Conservation (phyloP, 1,284 basidiomycete species). For the Cerrena zonata region DNA sequence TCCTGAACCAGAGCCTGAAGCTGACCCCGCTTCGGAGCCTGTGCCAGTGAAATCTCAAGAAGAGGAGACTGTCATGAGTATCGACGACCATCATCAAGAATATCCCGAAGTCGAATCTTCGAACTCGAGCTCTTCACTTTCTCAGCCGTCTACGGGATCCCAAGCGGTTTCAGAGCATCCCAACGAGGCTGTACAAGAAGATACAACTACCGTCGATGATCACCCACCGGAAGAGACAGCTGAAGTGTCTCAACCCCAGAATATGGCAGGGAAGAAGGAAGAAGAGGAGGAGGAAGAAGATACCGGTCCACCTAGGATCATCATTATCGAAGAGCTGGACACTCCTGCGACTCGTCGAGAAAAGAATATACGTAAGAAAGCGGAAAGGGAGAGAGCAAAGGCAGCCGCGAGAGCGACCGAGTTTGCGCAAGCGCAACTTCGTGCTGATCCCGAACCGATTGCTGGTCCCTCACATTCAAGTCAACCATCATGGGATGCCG, state of each 20-base stretch:
- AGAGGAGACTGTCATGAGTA: too few relatives aligned
- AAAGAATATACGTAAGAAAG: slow-evolving; percentile 45
- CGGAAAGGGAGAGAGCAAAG: slow-evolving; percentile 28
- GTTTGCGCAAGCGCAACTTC: not conserved
- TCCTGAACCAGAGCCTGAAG: too few relatives aligned
- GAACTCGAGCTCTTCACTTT: too few relatives aligned
- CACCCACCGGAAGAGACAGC: not conserved
- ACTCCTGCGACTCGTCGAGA: slow-evolving; percentile 58
- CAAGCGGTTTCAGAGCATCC: too few relatives aligned
- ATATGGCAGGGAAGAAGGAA: not conserved
- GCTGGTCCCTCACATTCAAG: not conserved
- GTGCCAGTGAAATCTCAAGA: too few relatives aligned
- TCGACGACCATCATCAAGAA: too few relatives aligned
- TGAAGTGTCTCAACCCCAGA: not conserved
- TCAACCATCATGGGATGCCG: slow-evolving; percentile 7
- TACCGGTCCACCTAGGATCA: slow-evolving; percentile 31
- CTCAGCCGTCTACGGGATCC: too few relatives aligned
- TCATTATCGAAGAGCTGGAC: slow-evolving; percentile 64
- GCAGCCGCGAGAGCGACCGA: not conserved
- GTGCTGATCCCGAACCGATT: not conserved
- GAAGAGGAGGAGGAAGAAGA: slow-evolving; percentile 9
- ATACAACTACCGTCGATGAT: not conserved
- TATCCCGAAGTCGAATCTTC: too few relatives aligned
- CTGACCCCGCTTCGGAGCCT: too few relatives aligned
- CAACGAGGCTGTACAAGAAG: too few relatives aligned